These are phyloP conservation scores for Chaetoceros muelleri DNA, from an alignment of 108 stramenopile species.

Conservation along the genomic window DNA sequence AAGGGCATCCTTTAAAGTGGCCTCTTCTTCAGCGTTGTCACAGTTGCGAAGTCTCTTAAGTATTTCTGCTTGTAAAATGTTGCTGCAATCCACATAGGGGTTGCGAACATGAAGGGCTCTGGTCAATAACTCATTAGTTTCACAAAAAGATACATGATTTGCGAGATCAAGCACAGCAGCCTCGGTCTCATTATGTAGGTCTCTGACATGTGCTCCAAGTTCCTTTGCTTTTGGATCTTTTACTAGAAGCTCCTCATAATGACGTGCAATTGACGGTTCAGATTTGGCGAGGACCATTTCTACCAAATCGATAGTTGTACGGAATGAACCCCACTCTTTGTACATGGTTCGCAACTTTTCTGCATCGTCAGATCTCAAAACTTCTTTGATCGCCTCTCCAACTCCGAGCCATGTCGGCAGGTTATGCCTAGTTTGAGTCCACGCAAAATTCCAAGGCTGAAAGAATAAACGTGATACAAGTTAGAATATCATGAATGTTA, in stretches of 20 bases:
- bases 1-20: conserved; percentile 84
- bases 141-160: conserved; percentile 51
- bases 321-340: conserved; percentile 84
- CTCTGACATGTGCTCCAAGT: conserved; percentile 66
- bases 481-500: neutral
- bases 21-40: conserved; percentile 52
- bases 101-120: conserved; percentile 79
- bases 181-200: conserved; percentile 56
- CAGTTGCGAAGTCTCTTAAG: conserved; percentile 70
- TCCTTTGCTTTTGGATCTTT: conserved; percentile 53
- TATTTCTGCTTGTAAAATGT: conserved; percentile 91
- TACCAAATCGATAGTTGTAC: conserved; percentile 87
- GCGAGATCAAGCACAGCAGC: conserved; percentile 70
- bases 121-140: conserved; percentile 62
- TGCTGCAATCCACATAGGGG: conserved; percentile 93
- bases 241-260: conserved; percentile 86
- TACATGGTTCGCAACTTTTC: conserved; percentile 74
- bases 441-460: conserved; percentile 95
- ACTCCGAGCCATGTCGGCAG: conserved; percentile 96
- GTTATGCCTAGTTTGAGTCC: conserved; percentile 94
- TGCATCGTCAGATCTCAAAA: conserved; percentile 40
- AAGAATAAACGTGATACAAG: neutral
- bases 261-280: conserved; percentile 78
- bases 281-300: conserved; percentile 93
- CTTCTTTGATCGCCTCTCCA: conserved; percentile 70